These are phyloP conservation scores for Pholiota microspora DNA, from an alignment of 768 basidiomycete species.

Conservation along the genomic window DNA sequence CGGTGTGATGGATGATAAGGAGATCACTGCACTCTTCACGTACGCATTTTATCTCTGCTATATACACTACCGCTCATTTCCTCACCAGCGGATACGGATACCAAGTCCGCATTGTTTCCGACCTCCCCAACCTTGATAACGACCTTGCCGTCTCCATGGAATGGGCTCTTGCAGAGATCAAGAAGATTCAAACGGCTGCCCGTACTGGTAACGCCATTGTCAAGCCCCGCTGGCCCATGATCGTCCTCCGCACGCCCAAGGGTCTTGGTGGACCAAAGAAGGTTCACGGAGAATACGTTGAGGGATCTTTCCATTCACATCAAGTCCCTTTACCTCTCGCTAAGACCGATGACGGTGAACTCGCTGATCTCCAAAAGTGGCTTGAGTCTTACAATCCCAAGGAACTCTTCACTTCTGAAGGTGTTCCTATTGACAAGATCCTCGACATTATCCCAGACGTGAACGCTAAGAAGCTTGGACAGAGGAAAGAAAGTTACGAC, in stretches of 20 bases:
- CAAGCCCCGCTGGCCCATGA: conserved; percentile 90
- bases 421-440: conserved; percentile 53
- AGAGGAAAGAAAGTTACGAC: conserved; percentile 65
- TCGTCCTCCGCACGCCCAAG: conserved; percentile 86
- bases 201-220: conserved; percentile 71
- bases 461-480: conserved; percentile 65
- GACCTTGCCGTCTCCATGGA: conserved; percentile 81
- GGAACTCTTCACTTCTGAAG: conserved; percentile 61
- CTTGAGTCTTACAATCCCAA: conserved; percentile 66
- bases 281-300: conserved; percentile 68
- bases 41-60: conserved; percentile 25
- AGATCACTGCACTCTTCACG: conserved; percentile 75
- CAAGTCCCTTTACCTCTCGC: conserved; percentile 84
- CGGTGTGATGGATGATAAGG: conserved; percentile 89
- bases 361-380: conserved; percentile 67
- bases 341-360: conserved; percentile 62
- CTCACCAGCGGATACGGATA: conserved; percentile 75
- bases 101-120: conserved; percentile 79
- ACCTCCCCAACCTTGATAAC: conserved; percentile 63
- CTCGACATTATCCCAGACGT: conserved; percentile 54
- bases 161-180: conserved; percentile 75
- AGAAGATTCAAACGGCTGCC: conserved; percentile 76
- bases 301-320: conserved; percentile 82
- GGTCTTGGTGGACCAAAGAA: conserved; percentile 70
- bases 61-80: conserved; percentile 4